Evolutionary conservation across 495 filamentous ascomycete genomes (phyloP).

Genomic region (Hamigera avellanea): DNA sequence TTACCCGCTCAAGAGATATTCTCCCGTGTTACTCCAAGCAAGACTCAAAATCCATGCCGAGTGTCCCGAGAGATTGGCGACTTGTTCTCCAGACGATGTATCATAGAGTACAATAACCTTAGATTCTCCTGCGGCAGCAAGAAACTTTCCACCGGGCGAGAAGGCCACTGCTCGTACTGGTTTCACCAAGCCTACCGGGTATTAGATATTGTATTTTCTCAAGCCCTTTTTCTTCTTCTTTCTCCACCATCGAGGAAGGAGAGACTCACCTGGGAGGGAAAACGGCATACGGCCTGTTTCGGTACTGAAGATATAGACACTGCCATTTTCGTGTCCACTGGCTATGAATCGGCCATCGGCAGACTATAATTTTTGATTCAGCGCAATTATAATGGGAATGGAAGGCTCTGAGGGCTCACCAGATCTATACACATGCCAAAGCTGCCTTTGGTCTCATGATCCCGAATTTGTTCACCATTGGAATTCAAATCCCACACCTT

Average conservation of each 20-base stretch:
- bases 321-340: slow-evolving; percentile 84
- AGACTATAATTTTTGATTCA: slow-evolving; percentile 30
- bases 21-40: slow-evolving; percentile 89
- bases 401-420: slow-evolving; percentile 24
- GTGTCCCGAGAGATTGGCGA: slow-evolving; percentile 71
- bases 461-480: slow-evolving; percentile 47
- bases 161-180: slow-evolving; percentile 77
- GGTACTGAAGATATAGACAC: slow-evolving; percentile 92
- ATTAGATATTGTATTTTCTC: slow-evolving; percentile 1
- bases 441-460: slow-evolving; percentile 82
- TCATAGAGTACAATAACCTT: slow-evolving; percentile 86
- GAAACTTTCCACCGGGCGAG: slow-evolving; percentile 68
- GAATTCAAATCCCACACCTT: slow-evolving; percentile 71
- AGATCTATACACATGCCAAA: slow-evolving; percentile 86
- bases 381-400: slow-evolving; percentile 3
- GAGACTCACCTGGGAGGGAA: slow-evolving; percentile 63
- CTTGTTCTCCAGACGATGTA: slow-evolving; percentile 80
- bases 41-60: slow-evolving; percentile 78
- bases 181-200: slow-evolving; percentile 59
- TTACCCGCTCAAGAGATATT: slow-evolving; percentile 79
- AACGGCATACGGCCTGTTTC: slow-evolving; percentile 75
- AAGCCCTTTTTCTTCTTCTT: background rate
- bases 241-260: background rate
- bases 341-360: slow-evolving; percentile 75
- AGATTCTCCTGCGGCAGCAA: slow-evolving; percentile 89